Percentiles rank a stretch among this genome's conserved stretches.
These are phyloP conservation scores for Fusarium algeriense DNA, from an alignment of 2,329 filamentous ascomycete genomes.

Conservation along the genomic window DNA sequence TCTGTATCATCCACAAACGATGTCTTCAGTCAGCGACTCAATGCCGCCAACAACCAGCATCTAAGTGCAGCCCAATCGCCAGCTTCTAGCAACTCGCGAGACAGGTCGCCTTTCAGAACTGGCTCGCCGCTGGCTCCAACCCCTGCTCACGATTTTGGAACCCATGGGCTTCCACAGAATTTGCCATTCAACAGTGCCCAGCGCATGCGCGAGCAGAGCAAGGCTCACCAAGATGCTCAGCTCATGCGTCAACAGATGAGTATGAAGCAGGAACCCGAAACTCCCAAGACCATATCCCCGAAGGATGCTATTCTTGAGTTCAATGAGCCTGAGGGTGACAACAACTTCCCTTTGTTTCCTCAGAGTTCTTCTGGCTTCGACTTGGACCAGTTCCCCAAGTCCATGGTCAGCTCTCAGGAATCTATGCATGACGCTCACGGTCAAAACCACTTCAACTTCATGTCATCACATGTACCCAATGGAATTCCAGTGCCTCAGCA, in stretches of 20 bases:
- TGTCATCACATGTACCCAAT: slow-evolving; percentile 53
- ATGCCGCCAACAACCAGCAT: slow-evolving; percentile 82
- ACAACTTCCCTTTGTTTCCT: slow-evolving; percentile 80
- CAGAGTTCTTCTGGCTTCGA: slow-evolving; percentile 64
- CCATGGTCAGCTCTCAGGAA: slow-evolving; percentile 39
- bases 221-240: slow-evolving; percentile 69
- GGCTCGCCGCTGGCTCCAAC: slow-evolving; percentile 71
- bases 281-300: slow-evolving; percentile 90
- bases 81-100: slow-evolving; percentile 64
- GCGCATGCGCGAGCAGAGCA: slow-evolving; percentile 70
- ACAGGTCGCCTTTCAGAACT: slow-evolving; percentile 84
- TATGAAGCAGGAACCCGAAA: slow-evolving; percentile 58
- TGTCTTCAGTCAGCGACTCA: slow-evolving; percentile 80
- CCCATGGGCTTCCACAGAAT: slow-evolving; percentile 30
- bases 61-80: slow-evolving; percentile 69
- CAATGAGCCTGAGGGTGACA: slow-evolving; percentile 77
- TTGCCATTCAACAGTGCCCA: slow-evolving; percentile 65
- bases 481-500: slow-evolving; percentile 62
- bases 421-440: slow-evolving; percentile 32
- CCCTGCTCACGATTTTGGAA: slow-evolving; percentile 58
- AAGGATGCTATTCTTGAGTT: slow-evolving; percentile 93
- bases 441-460: slow-evolving; percentile 48
- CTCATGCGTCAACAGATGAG: slow-evolving; percentile 57
- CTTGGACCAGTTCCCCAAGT: slow-evolving; percentile 56
- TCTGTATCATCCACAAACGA: slow-evolving; percentile 65